Evolutionary conservation across 2,329 filamentous ascomycete genomes (phyloP), one percentile per base, ranked within the genome.

Genomic region (Scedosporium minutisporum): DNA sequence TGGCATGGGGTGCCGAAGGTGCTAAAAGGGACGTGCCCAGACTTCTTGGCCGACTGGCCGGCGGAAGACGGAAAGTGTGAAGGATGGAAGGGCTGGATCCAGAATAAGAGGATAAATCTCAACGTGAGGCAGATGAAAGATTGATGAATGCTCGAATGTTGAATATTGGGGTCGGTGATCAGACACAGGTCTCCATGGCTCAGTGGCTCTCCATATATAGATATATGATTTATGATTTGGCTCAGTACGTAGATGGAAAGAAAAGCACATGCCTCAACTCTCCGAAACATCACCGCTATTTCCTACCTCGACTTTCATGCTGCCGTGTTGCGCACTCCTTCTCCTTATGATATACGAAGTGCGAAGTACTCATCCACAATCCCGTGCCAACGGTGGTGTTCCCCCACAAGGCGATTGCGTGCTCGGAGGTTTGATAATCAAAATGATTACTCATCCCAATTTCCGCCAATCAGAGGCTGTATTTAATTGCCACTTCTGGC

Each of bases 1-100:
- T 97, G 93, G 93, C 95, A 97, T 76, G 93, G 90, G 12, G 92
- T 97, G 12, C 93, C 95, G 5, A 95, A 93, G 72, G 88, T 97
- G 12, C 71, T 97, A 42, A 82, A 85, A 57, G 84, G 78, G 1
- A 96, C 91, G 0, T 97, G 93, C 74, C 93, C 93, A 0, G 77
- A 77, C 0, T 89, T 87, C 73, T 74, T 97, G 59, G 76, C 79
- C 63, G 78, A 88, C 51, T 97, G 93, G 93, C 93, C 93, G 0
- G 79, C 80, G 2, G 73, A 77, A 58, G 71, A 75, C n/a, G 78
- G 74, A 14, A 74, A 74, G 53, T 91, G 83, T 69, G 79, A 85
- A 60, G 78, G 79, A 48, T 97, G 92, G 91, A 83, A 80, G 67
- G 90, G 90, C 1, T 97, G 93, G 93, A 93, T 97, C 89, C 78